Evolutionary conservation across 768 basidiomycete genomes (phyloP).

Genomic region (Infundibulicybe gibba): DNA sequence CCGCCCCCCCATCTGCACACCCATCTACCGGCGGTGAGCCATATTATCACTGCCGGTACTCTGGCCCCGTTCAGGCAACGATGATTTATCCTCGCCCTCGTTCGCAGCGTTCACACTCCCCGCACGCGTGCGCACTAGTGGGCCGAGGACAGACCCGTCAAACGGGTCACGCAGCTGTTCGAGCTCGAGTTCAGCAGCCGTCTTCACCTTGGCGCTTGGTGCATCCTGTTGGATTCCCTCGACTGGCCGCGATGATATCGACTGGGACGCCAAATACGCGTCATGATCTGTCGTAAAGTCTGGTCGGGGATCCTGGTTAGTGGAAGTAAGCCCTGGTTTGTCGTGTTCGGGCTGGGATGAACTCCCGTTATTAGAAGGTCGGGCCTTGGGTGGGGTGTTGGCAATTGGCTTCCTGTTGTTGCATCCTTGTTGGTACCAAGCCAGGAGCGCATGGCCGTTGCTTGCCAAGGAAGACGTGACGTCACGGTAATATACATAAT

Average conservation of each 20-base stretch:
- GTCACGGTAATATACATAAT: too few species aligned
- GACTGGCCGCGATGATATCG: constrained; percentile 7
- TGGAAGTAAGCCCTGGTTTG: neutral
- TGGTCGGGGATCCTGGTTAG: neutral
- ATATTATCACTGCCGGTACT: too few species aligned
- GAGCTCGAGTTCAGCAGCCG: neutral
- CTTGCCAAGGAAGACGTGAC: too few species aligned
- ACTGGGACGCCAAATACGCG: constrained; percentile 43
- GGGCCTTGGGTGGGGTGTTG: too few species aligned
- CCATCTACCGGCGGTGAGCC: too few species aligned
- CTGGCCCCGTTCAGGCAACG: too few species aligned
- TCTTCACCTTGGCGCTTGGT: constrained; percentile 4
- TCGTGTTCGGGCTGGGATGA: neutral
- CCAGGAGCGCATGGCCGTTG: too few species aligned
- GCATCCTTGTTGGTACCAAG: too few species aligned
- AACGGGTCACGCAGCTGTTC: constrained; percentile 40
- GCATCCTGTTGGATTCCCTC: constrained; percentile 10
- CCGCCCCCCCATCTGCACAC: neutral
- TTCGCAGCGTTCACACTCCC: too few species aligned
- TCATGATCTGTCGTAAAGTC: constrained; percentile 58
- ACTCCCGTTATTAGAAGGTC: too few species aligned
- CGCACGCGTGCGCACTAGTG: constrained; percentile 18
- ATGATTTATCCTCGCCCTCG: too few species aligned
- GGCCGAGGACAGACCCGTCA: constrained; percentile 39
- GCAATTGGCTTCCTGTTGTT: too few species aligned